These are phyloP conservation scores for Acidomyces sp. DNA, from an alignment of 495 filamentous ascomycete genomes.

Conservation along the genomic window DNA sequence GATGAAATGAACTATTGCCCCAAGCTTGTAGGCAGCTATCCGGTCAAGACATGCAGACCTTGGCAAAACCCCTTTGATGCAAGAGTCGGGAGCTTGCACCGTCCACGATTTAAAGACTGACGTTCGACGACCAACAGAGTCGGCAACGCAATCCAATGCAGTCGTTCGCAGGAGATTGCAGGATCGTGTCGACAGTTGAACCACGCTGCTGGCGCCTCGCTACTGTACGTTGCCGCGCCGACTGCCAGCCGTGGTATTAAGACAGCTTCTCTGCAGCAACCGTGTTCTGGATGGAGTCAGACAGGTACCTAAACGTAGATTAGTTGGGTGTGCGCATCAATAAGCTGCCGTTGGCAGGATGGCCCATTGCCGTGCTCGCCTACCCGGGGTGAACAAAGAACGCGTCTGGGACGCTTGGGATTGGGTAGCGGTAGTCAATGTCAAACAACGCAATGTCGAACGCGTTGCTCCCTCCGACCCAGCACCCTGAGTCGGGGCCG, in stretches of 20 bases:
- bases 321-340: constrained; percentile 1
- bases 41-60: constrained; percentile 19
- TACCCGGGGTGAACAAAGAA: constrained; percentile 5
- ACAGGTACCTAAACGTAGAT: constrained; percentile 6
- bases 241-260: constrained; percentile 6
- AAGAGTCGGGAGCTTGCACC: constrained; percentile 2
- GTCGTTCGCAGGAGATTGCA: constrained; percentile 23
- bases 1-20: constrained; percentile 15
- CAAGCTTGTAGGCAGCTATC: constrained; percentile 17
- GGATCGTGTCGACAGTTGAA: constrained; percentile 7
- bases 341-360: not conserved
- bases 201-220: constrained; percentile 14
- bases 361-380: not conserved
- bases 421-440: constrained; percentile 1
- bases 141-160: constrained; percentile 9
- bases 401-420: not conserved
- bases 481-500: not conserved
- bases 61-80: constrained; percentile 9
- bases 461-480: not conserved
- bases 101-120: constrained; percentile 2
- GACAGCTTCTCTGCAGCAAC: constrained; percentile 6
- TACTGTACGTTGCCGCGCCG: constrained; percentile 18
- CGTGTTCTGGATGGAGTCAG: constrained; percentile 1
- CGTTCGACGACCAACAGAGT: too few relatives aligned
- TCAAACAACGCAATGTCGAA: constrained; percentile 7